Evolutionary conservation across 306 rosid genomes (phyloP), one percentile per base, ranked within the genome.

Genomic region (Abrus precatorius): DNA sequence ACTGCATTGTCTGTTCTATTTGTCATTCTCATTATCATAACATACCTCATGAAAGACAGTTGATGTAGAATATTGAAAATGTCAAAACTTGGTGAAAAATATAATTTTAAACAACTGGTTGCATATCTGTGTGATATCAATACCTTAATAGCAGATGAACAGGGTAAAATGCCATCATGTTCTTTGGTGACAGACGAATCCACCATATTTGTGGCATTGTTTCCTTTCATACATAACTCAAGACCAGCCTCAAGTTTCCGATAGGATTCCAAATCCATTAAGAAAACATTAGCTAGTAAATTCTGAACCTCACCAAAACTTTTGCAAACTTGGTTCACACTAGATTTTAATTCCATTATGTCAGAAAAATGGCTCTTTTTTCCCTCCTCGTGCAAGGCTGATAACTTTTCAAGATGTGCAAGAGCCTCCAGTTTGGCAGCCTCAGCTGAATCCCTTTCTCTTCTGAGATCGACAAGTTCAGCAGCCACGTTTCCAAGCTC

Each of bases 371-470:
- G 88, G 76, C 77, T 83, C 80, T 84, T 84, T 70, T 84, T 91
- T 74, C 86, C 97, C 82, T 84, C 82, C 45, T 83, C 83, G 48
- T 59, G 90, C 77, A 83, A 67, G 78, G 85, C 54, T 59, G 97
- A 87, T 59, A 91, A 82, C 84, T 85, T 89, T 62, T 91, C 94
- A 79, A 92, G 89, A 69, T 53, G 88, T 45, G 89, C 84, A 83
- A 91, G 84, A 61, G 90, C 94, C 87, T 89, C 94, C 81, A 87
- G 84, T 84, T 90, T 89, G 78, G 88, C 86, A 69, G 88, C 90
- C 85, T 90, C 91, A 3, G 94, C 87, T 67, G 80, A 74, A 87
- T 90, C 90, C 87, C 90, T 90, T 81, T 87, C 94, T 84, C 76
- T 90, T 76, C 89, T 86, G 77, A 88, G 77, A 77, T 82, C 85